Evolutionary conservation across 768 basidiomycete species (phyloP).

Genomic region (Tricholoma terreum): DNA sequence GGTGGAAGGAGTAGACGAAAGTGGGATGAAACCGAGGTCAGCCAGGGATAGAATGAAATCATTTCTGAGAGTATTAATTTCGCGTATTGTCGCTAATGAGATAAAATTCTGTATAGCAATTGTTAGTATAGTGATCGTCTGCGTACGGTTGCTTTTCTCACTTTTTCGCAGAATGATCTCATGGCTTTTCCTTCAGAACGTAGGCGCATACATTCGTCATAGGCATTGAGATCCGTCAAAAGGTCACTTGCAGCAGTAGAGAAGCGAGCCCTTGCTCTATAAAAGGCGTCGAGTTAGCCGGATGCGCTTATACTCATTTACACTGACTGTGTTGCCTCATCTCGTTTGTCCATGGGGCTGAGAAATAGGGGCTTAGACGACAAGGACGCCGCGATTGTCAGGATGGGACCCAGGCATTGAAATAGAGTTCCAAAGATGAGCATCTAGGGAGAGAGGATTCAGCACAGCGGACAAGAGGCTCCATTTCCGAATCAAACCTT

Average conservation of each 20-base stretch:
- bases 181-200: slow-evolving; percentile 49
- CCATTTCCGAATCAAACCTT: slow-evolving; percentile 48
- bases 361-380: slow-evolving; percentile 88
- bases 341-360: slow-evolving; percentile 78
- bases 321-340: slow-evolving; percentile 69
- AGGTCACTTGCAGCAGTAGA: slow-evolving; percentile 75
- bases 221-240: slow-evolving; percentile 77
- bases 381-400: slow-evolving; percentile 78
- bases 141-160: slow-evolving; percentile 16
- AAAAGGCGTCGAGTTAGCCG: not conserved
- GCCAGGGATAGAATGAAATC: slow-evolving; percentile 74
- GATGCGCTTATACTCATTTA: not conserved
- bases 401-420: slow-evolving; percentile 74
- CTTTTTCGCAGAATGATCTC: slow-evolving; percentile 71
- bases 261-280: slow-evolving; percentile 72
- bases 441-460: slow-evolving; percentile 52
- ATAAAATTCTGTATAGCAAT: slow-evolving; percentile 69
- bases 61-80: slow-evolving; percentile 71
- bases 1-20: slow-evolving; percentile 41
- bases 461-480: not conserved
- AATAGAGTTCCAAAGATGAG: slow-evolving; percentile 83
- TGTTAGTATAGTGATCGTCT: slow-evolving; percentile 1
- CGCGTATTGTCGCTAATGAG: slow-evolving; percentile 65
- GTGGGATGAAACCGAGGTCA: slow-evolving; percentile 66
- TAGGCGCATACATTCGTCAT: slow-evolving; percentile 56